Evolutionary conservation across 805 yeast species (phyloP), one percentile per base, ranked within the genome.

Genomic region (Zygosaccharomyces pseudorouxii): DNA sequence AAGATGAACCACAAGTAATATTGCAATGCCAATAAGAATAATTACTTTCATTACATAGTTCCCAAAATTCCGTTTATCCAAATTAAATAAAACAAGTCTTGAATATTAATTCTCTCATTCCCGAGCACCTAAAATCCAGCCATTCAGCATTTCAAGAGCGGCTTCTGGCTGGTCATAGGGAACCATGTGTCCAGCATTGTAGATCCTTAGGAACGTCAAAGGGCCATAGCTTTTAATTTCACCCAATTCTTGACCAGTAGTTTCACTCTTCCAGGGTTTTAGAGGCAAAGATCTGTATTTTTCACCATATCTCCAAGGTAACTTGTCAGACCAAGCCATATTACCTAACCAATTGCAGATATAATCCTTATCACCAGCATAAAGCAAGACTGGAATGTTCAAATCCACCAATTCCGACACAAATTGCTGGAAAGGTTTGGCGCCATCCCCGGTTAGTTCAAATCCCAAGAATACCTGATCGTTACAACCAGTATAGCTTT

Each of bases 281-380:
- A 74, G 54, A 30, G 73, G 71, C 47, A 69, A 71, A 12, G 60
- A 58, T 37, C 70, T 67, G 62, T 77, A 86, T 40, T 73, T 65
- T 3, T 70, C 73, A 28, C 73, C 70, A 36, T 82, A 78, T 31
- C 76, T 67, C 92, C 93, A 87, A 52, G 74, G 78, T 53, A 87
- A 71, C 53, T 68, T 74, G 62, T 84, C 76, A 12, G 89, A 71
- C 93, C 95, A 88, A 11, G 86, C 93, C 56, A 79, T 80, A 70
- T 88, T 86, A 56, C 96, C 97, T 55, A 89, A 74, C 93, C 96
- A 89, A 72, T 89, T 89, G 71, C 96, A 89, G 62, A 89, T 88
- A 68, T 78, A 89, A 68, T 89, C 97, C 69, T 89, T 86, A 67
- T 89, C 95, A 62, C 97, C 97, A n/a, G 96, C 96, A 59, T 89